Base-by-base conservation (phyloP, 495 filamentous ascomycete genomes). In the Penicillium lividum region DNA sequence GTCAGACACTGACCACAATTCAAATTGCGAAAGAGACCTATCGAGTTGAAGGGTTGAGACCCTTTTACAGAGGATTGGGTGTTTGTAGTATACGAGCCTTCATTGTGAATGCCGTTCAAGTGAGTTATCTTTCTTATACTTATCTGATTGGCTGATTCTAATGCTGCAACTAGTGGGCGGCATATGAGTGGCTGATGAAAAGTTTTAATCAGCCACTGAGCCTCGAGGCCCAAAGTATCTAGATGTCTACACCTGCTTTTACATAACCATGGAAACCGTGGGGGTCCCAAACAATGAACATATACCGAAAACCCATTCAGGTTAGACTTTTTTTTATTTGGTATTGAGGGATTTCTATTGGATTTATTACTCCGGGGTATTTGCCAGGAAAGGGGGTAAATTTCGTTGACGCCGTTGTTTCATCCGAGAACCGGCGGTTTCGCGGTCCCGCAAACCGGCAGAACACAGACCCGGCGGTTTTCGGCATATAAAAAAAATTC, bases 11-110 rank as follows among this genome's bases (percentile, higher is more conserved):
- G 18, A 83, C 82, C 18, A 82, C 89, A 0, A 76, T 88, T 48
- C 79, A 84, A 29, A 77, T 90, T 18, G 84, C 87, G 0, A 84
- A 67, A 69, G 70, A 84, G 18, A 79, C 82, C 3, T 96, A 93
- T 61, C 72, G 67, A 48, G 72, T 73, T 22, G 89, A 87, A 46
- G 92, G 92, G 6, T 22, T 79, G 13, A 68, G 72, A 43, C 81
- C 84, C 3, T 96, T 97, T 75, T 95, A 90, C 65, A 77, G 86
- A 33, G 92, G 92, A 2, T 71, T 97, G 44, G 82, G 82, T 0
- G 77, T 93, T 50, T 97, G 92, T 70, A 93, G 88, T 70, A 71
- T 85, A 3, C 75, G 92, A 61, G 92, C 92, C 7, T 97, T 96
- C 66, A 73, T 96, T 42, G 92, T 96, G 52, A 93, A 96, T 76